Evolutionary conservation across 2,329 filamentous ascomycete species (phyloP), one percentile per base, ranked within the genome.

Genomic region (Alternaria ventricosa): DNA sequence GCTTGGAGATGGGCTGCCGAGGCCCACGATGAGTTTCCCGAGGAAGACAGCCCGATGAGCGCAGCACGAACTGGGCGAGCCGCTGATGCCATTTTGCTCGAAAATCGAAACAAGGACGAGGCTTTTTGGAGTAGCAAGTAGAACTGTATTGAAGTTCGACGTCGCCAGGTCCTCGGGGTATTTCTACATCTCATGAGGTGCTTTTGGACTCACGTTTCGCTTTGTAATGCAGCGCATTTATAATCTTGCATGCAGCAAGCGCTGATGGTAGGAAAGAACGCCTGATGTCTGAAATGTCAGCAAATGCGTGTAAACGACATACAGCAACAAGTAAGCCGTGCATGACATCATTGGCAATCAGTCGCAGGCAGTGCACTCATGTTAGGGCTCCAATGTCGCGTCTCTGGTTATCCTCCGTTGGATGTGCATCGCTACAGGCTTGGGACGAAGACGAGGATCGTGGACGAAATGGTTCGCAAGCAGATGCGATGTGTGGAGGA

Each of bases 1-100:
- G 88, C 89, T 0, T 89, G 87, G 0, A 90, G 82, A 69, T 90
- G 88, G 4, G 85, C 87, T 23, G 71, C 67, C 18, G 79, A 80
- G 4, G 87, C 87, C 88, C 88, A 90, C 0, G 84, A 83, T 6
- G 82, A 83, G 20, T 80, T 80, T 51, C 85, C 84, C 1, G 82
- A 80, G 57, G 84, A 79, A 2, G 86, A 88, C 58, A 89, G 86
- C 46, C 87, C 88, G 61, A 89, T 82, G 25, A 90, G 81, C 25
- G 83, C 88, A 13, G 86, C 76, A 57, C 86, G 84, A 64, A 88
- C 86, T 9, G 83, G 85, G 15, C 64, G 69, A 5, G 11, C 4
- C 3, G 46, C 55, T 47, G 28, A 22, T 27, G 51, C 1, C 58
- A 62, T 64, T 43, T 23, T 50, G 11, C 7, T 50, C 6, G 10